Evolutionary conservation across 2,329 filamentous ascomycete genomes (phyloP).

Genomic region (Venturia carpophila): DNA sequence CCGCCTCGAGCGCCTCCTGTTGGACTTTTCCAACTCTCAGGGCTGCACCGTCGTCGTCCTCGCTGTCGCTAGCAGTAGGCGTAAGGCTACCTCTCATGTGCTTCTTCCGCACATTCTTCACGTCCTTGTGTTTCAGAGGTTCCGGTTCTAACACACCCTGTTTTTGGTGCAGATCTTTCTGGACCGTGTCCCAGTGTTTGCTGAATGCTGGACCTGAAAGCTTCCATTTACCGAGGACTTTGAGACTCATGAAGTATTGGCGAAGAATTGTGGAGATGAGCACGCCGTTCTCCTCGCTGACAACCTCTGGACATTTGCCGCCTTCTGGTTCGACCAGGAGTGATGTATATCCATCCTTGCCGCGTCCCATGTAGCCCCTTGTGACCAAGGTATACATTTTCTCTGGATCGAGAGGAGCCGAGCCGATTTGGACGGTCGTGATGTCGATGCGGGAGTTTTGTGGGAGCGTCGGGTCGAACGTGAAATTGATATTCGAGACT

Average conservation of each 20-base stretch:
- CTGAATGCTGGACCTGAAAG: conserved; percentile 56
- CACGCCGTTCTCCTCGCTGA: conserved; percentile 80
- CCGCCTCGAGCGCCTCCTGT: conserved; percentile 29
- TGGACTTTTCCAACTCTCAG: conserved; percentile 40
- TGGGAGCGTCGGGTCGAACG: conserved; percentile 57
- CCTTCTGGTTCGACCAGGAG: conserved; percentile 70
- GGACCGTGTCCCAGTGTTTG: conserved; percentile 59
- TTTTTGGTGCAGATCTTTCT: conserved; percentile 44
- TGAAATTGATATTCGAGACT: conserved; percentile 73
- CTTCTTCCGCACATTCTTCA: not conserved
- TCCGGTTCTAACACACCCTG: conserved; percentile 25
- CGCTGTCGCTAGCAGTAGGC: not conserved
- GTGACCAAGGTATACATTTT: conserved; percentile 67
- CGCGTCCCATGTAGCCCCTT: conserved; percentile 79
- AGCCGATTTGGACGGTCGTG: conserved; percentile 52
- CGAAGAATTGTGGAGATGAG: conserved; percentile 78
- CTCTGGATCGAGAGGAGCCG: conserved; percentile 52
- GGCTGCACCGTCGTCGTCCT: conserved; percentile 29
- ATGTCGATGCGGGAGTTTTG: conserved; percentile 51
- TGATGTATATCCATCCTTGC: conserved; percentile 75
- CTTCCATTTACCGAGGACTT: conserved; percentile 72
- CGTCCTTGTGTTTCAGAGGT: conserved; percentile 13
- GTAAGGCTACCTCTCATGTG: conserved; percentile 11
- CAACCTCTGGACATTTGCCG: conserved; percentile 66
- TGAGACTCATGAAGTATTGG: conserved; percentile 84